phyloP scores from a whole-genome alignment of 495 filamentous ascomycete genomes.

The Talaromyces trachyspermus region DNA sequence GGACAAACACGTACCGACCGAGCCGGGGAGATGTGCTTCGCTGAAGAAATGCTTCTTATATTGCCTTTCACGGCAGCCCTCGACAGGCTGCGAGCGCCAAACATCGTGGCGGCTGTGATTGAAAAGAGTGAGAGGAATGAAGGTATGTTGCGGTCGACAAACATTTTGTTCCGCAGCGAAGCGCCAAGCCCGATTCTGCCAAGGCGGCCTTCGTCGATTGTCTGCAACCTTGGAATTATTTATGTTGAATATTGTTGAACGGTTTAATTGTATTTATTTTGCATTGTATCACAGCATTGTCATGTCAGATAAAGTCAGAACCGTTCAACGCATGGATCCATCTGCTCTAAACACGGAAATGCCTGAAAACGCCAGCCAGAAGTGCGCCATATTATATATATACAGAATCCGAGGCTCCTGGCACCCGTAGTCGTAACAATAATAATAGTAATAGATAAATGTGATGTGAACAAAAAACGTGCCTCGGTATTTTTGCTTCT shows the following conservation, averaged over 20 bases:
- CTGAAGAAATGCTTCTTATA: background rate
- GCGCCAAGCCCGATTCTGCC: conserved; percentile 8
- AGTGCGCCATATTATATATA: background rate
- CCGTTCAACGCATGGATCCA: too few relatives aligned
- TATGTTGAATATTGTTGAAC: background rate
- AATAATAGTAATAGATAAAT: too few relatives aligned
- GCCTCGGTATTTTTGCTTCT: too few relatives aligned
- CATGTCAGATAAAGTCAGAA: too few relatives aligned
- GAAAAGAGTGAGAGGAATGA: background rate
- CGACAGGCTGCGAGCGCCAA: background rate
- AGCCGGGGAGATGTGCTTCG: background rate
- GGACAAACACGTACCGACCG: conserved; percentile 3
- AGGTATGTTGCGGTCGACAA: background rate
- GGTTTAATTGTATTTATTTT: background rate
- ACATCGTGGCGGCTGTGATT: conserved; percentile 4
- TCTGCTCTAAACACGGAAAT: too few relatives aligned
- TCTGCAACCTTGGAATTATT: too few relatives aligned
- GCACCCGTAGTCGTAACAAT: too few relatives aligned
- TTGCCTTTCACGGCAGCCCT: background rate
- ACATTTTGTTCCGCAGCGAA: conserved; percentile 5
- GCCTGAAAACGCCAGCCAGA: background rate
- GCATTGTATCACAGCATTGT: too few relatives aligned
- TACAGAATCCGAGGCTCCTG: too few relatives aligned
- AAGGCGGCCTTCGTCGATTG: background rate
- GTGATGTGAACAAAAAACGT: too few relatives aligned